Conservation (phyloP, 768 basidiomycete species). For the Serendipita sp. region DNA sequence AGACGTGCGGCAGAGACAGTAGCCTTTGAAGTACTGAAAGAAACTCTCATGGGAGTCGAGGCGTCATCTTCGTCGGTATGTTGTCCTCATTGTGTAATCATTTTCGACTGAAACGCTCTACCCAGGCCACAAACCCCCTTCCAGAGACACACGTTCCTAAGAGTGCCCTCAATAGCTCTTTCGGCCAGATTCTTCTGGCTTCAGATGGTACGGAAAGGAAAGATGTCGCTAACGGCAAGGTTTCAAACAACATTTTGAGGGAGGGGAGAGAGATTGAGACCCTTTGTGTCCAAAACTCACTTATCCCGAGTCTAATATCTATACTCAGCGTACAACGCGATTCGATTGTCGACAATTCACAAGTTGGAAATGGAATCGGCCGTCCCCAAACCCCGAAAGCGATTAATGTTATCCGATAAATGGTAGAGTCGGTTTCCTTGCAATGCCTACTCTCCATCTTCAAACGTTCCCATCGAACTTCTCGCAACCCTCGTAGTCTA, state of each 20-base stretch:
- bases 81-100: background rate
- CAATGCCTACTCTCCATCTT: too few species aligned
- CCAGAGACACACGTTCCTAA: background rate
- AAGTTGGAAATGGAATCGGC: slow-evolving; percentile 4
- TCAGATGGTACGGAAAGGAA: background rate
- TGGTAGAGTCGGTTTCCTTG: too few species aligned
- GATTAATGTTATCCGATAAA: background rate
- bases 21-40: slow-evolving; percentile 70
- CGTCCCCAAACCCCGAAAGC: slow-evolving; percentile 4
- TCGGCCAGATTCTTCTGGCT: background rate
- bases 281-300: slow-evolving; percentile 1
- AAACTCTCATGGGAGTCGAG: slow-evolving; percentile 43
- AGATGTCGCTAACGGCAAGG: background rate
- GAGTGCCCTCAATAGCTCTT: background rate
- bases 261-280: slow-evolving; percentile 2
- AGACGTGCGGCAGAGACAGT: slow-evolving; percentile 55
- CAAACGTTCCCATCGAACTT: too few species aligned
- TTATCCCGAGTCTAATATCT: background rate
- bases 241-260: background rate
- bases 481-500: too few species aligned
- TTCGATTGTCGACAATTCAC: background rate
- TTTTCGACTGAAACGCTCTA: background rate
- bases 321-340: background rate
- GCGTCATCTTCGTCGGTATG: slow-evolving; percentile 11
- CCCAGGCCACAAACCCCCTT: background rate